Base-by-base conservation (phyloP, 768 basidiomycete species). In the Collybia mongolica region DNA sequence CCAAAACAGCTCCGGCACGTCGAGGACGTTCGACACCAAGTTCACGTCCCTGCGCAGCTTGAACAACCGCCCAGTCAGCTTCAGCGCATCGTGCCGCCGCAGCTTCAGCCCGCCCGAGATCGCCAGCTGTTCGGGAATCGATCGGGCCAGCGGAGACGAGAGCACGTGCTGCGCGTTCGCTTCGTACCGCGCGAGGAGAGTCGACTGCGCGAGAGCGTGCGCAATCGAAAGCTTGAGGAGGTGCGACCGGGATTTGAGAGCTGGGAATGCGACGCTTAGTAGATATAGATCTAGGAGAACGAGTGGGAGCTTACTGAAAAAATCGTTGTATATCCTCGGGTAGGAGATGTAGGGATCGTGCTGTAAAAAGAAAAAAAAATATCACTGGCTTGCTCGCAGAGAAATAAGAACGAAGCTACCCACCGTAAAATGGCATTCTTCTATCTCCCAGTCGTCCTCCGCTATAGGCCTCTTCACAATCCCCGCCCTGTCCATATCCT, bases 1-100 rank as follows among this genome's bases (percentile, higher is more conserved):
- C 95, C 94, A 97, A 67, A 98, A 98, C 40, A 98, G 69, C 62
- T 94, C 93, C 0, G 94, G 94, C 5, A 92, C 87, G 61, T 98
- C 95, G 1, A 98, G 77, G 24, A 98, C 92, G 60, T 95, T 96
- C 19, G 88, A 90, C 8, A 94, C 91, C 1, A 98, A 72, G 59
- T 95, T 96, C 22, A 97, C 86, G 55, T 96, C 93, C 42, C 91
- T 80, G 4, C 93, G 79, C 7, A 97, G 74, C 62, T 88, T 93
- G 77, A 97, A 95, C 36, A 97, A 66, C 24, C 81, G 74, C 1
- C 92, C 92, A 0, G 93, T 97, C 32, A 97, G 75, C 58, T 88
- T 88, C 52, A 97, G 76, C 0, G 95, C 95, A 26, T 95, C 90
- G 36, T 77, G 81, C 17, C 95, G 82, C 28, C 81, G 82, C 18